phyloP scores from a whole-genome alignment of 2,329 filamentous ascomycete genomes.

The Ceratocystis eucalypticola region DNA sequence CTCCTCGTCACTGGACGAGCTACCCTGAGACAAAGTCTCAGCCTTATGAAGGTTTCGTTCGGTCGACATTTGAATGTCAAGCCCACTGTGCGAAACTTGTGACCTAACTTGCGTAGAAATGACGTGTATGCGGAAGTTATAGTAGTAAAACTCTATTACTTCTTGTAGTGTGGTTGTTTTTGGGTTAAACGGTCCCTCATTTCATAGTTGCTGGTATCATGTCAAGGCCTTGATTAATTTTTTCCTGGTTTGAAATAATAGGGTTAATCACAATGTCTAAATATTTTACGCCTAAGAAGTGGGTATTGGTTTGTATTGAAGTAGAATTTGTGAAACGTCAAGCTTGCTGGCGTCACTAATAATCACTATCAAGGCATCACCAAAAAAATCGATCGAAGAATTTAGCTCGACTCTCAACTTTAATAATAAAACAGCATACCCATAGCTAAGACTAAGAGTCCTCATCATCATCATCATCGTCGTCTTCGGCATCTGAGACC shows the following conservation, averaged over 20 bases:
- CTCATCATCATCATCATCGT: constrained; percentile 42
- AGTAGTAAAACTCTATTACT: neutral
- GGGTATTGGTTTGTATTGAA: neutral
- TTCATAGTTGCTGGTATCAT: neutral
- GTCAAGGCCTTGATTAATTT: neutral
- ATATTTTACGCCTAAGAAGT: neutral
- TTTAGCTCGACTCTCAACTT: neutral
- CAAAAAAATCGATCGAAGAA: neutral
- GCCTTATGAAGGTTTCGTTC: constrained; percentile 12
- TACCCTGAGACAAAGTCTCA: constrained; percentile 13
- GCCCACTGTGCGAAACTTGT: neutral
- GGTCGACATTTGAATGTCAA: constrained; percentile 5
- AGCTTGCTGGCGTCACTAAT: neutral
- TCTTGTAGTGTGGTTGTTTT: neutral
- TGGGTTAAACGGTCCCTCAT: neutral
- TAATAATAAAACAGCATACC: neutral
- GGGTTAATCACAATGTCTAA: neutral
- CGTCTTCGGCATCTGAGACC: constrained; percentile 66
- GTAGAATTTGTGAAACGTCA: neutral
- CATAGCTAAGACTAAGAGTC: constrained; percentile 29
- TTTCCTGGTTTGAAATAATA: neutral
- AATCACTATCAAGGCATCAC: neutral
- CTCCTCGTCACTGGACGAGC: constrained; percentile 29
- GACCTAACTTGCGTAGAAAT: neutral
- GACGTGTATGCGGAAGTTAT: neutral